These are phyloP conservation scores for Candida pini DNA, from an alignment of 805 yeast genomes.

Conservation along the genomic window DNA sequence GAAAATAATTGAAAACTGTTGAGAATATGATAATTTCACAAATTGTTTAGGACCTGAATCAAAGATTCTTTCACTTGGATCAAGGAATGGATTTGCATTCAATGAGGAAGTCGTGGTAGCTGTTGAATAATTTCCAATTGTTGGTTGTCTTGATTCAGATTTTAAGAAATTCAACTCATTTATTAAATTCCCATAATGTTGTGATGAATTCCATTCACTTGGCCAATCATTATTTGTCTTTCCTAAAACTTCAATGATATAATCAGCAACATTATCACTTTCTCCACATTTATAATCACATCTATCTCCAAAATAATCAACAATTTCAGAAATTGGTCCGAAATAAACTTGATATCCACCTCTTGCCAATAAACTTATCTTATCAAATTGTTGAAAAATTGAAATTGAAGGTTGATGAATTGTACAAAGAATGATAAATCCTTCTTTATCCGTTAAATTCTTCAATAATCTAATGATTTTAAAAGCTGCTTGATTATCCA, in stretches of 20 bases:
- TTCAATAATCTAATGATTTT: constrained; percentile 45
- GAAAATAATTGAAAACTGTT: constrained; percentile 32
- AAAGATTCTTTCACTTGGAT: too few relatives aligned
- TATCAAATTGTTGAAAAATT: constrained; percentile 67
- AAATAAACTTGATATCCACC: constrained; percentile 51
- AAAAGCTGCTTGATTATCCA: constrained; percentile 54
- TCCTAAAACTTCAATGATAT: constrained; percentile 68
- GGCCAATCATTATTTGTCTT: constrained; percentile 54
- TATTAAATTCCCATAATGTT: constrained; percentile 28
- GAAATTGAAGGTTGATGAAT: constrained; percentile 82
- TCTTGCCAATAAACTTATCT: constrained; percentile 40
- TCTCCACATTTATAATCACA: constrained; percentile 64
- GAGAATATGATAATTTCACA: constrained; percentile 38
- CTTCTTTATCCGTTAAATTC: constrained; percentile 42
- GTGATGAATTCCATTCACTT: constrained; percentile 50
- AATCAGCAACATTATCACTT: constrained; percentile 70
- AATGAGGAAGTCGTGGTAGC: constrained; percentile 40
- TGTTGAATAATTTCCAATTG: constrained; percentile 21
- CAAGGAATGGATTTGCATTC: too few relatives aligned
- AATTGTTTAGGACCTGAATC: too few relatives aligned
- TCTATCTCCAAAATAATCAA: constrained; percentile 39
- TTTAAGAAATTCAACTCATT: constrained; percentile 27
- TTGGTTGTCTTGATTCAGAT: constrained; percentile 23
- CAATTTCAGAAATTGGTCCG: constrained; percentile 47
- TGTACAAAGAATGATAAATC: constrained; percentile 55